phyloP scores from a whole-genome alignment of 352 stramenopile genomes.

The Globisporangium echinulatum region DNA sequence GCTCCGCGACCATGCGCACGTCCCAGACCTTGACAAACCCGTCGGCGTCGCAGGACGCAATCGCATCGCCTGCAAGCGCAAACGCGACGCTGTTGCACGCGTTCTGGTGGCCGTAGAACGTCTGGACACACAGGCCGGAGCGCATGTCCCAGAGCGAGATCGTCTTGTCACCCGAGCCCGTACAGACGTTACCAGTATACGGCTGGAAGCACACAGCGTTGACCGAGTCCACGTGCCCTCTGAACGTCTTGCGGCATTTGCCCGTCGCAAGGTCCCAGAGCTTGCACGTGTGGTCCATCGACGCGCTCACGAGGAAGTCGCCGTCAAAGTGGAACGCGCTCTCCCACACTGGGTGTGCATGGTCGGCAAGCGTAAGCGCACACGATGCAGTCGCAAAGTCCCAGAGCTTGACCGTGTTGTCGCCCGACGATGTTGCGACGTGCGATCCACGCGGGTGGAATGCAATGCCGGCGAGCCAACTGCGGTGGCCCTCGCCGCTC shows the following conservation, averaged over 20 bases:
- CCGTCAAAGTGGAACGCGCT: slow-evolving; percentile 91
- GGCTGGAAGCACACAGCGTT: slow-evolving; percentile 92
- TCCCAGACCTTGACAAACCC: slow-evolving; percentile 95
- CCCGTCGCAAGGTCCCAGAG: slow-evolving; percentile 90
- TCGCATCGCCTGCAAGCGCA: slow-evolving; percentile 80
- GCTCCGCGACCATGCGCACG: slow-evolving; percentile 92
- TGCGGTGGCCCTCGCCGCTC: slow-evolving; percentile 90
- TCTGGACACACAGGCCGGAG: slow-evolving; percentile 88
- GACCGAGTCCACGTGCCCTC: slow-evolving; percentile 93
- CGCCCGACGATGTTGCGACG: slow-evolving; percentile 87
- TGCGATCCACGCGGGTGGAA: slow-evolving; percentile 92
- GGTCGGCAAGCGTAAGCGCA: slow-evolving; percentile 87
- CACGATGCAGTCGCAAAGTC: slow-evolving; percentile 89
- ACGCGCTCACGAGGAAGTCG: slow-evolving; percentile 89
- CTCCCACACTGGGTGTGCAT: slow-evolving; percentile 92
- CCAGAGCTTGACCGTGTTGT: slow-evolving; percentile 94
- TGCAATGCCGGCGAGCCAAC: slow-evolving; percentile 87
- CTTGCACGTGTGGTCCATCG: slow-evolving; percentile 93
- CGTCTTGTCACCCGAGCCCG: slow-evolving; percentile 92
- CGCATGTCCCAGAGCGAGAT: slow-evolving; percentile 94
- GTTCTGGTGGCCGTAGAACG: slow-evolving; percentile 94
- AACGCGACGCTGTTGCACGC: slow-evolving; percentile 89
- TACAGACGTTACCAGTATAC: slow-evolving; percentile 91
- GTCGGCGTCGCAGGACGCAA: slow-evolving; percentile 91
- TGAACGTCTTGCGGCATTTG: slow-evolving; percentile 89